Conservation (phyloP, 2,329 filamentous ascomycete genomes). For the Xylariaceae sp. region DNA sequence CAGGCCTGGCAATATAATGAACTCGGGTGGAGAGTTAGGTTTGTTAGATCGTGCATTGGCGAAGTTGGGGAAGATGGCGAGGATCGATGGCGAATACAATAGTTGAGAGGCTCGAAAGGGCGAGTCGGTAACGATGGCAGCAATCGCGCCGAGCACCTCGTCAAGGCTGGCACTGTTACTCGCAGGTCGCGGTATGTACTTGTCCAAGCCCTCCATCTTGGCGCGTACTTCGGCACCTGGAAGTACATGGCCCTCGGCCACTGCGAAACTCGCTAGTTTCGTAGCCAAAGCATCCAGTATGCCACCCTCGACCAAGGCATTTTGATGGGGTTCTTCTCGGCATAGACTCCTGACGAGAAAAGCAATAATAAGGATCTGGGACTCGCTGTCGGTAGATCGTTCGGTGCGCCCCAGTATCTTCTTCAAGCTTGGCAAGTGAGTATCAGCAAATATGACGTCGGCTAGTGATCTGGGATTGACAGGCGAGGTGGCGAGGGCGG, state of each 20-base stretch:
- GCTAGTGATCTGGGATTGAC: slow-evolving; percentile 51
- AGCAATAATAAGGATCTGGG: slow-evolving; percentile 59
- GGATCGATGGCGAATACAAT: slow-evolving; percentile 63
- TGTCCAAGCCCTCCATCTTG: slow-evolving; percentile 50
- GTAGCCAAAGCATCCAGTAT: slow-evolving; percentile 75
- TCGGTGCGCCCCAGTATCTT: slow-evolving; percentile 61
- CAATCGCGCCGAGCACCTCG: slow-evolving; percentile 72
- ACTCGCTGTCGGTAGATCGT: slow-evolving; percentile 48
- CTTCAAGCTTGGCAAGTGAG: slow-evolving; percentile 59
- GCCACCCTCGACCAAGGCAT: slow-evolving; percentile 65
- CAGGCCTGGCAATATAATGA: slow-evolving; percentile 50
- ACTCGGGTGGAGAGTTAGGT: slow-evolving; percentile 47
- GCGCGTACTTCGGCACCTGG: slow-evolving; percentile 57
- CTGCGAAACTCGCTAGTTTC: slow-evolving; percentile 67
- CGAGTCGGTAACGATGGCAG: slow-evolving; percentile 73
- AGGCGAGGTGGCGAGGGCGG: slow-evolving; percentile 49
- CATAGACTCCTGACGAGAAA: slow-evolving; percentile 58
- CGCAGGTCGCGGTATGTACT: slow-evolving; percentile 59
- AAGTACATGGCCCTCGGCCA: slow-evolving; percentile 64
- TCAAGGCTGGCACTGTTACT: slow-evolving; percentile 57
- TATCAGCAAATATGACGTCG: slow-evolving; percentile 59
- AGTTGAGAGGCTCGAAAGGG: slow-evolving; percentile 72
- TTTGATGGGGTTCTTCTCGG: slow-evolving; percentile 65
- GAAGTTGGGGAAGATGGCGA: slow-evolving; percentile 63
- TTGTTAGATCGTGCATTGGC: slow-evolving; percentile 49